phyloP scores from a whole-genome alignment of 768 basidiomycete species.

The Termitomyces sp. region DNA sequence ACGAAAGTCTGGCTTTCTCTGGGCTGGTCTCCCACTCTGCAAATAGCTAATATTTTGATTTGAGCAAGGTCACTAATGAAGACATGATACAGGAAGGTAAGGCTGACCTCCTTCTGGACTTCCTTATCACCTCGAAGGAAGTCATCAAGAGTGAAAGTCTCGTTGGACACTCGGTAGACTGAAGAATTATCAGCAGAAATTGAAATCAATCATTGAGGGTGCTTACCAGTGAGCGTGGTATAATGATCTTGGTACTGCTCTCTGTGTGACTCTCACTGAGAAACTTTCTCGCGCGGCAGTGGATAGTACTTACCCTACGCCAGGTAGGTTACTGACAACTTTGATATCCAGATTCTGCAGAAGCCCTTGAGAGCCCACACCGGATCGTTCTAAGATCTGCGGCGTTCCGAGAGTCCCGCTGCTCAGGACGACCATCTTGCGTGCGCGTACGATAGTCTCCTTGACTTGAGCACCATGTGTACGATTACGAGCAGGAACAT shows the following conservation, averaged over 20 bases:
- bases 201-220: background rate
- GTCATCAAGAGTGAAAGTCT: conserved; percentile 56
- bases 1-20: conserved; percentile 62
- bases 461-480: conserved; percentile 40
- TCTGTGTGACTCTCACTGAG: conserved; percentile 23
- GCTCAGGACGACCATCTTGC: conserved; percentile 62
- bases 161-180: conserved; percentile 67
- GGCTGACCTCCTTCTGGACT: conserved; percentile 45
- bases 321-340: conserved; percentile 63
- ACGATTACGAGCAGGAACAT: conserved; percentile 59
- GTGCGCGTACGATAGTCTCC: conserved; percentile 62
- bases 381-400: conserved; percentile 69
- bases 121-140: conserved; percentile 66
- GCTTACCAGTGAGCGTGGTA: conserved; percentile 57
- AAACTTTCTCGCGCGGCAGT: background rate
- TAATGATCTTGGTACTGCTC: conserved; percentile 75
- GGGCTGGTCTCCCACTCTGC: conserved; percentile 61
- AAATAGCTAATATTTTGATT: conserved; percentile 39
- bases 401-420: conserved; percentile 67
- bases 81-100: background rate
- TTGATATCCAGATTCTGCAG: conserved; percentile 55
- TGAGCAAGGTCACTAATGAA: background rate
- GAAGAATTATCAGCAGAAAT: background rate
- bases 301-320: conserved; percentile 47
- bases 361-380: conserved; percentile 51